Base-by-base conservation (phyloP, 2,329 filamentous ascomycete genomes). In the Stemphylium vesicarium region DNA sequence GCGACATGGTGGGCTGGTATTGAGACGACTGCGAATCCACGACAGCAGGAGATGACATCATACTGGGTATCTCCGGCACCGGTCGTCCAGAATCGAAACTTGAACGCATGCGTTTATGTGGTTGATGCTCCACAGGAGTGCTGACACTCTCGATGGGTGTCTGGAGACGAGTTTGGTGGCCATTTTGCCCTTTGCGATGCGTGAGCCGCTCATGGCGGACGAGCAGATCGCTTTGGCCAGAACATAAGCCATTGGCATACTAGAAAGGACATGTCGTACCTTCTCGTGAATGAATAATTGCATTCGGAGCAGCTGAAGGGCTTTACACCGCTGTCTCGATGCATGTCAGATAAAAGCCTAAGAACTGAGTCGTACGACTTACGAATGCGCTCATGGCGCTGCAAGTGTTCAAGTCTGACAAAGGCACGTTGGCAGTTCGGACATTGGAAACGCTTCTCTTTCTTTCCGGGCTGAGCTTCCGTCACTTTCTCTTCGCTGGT, bases 201-300 rank as follows among this genome's bases (percentile, higher is more conserved):
- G 74, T 76, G 35, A 78, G 64, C 37, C 75, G 64, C 52, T 76
- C 73, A 60, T 78, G 76, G 9, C 76, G 74, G 6, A 77, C 75
- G 37, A 78, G 72, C 6, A 78, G 64, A 42, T 78, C 75, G 59
- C 72, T 77, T 47, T n/a, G 24, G 15, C 37, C 10, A 13, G 35
- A 32, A 4, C 16, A 35, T 38, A 42, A 54, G 29, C 16, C 2
- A 36, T 38, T 9, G 12, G 13, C 11, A 31, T 29, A n/a, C 3
- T 7, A 32, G 15, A 11, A 20, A 9, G 41, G 18, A 26, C 4
- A n/a, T 37, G 3, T 22, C 62, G 26, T 75, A 77, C 75, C 75
- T 77, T 63, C 76, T 66, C 9, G 75, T 76, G 60, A 78, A 78
- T 9, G 74, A 75, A 58, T 75, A 75, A 37, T 76, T 75, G 59